Evolutionary conservation across 257 asterid species (phyloP).

Genomic region (Ballota nigra): DNA sequence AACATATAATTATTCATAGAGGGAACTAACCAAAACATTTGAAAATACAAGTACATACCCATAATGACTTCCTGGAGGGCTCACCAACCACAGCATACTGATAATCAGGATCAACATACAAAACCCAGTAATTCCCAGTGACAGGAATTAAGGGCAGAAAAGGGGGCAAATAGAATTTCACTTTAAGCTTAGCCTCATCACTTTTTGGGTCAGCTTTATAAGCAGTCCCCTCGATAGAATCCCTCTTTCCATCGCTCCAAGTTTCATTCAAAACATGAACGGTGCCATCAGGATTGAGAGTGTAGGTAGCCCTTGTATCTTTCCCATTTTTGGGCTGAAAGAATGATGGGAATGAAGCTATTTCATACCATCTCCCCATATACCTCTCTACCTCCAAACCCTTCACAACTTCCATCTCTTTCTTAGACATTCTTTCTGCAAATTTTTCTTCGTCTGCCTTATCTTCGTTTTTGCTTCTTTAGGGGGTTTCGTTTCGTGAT

Average conservation of each 20-base stretch:
- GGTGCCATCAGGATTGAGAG: slow-evolving; percentile 62
- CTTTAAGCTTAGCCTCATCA: slow-evolving; percentile 71
- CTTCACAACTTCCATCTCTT: slow-evolving; percentile 65
- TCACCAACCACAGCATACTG: slow-evolving; percentile 68
- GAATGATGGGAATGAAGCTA: slow-evolving; percentile 74
- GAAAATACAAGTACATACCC: slow-evolving; percentile 50
- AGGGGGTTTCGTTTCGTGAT: not conserved
- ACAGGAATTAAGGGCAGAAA: slow-evolving; percentile 61
- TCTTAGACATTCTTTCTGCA: slow-evolving; percentile 36
- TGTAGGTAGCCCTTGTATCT: slow-evolving; percentile 82
- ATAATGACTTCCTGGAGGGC: slow-evolving; percentile 59
- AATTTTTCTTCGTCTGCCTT: not conserved
- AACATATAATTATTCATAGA: too few relatives aligned
- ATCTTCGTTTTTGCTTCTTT: not conserved
- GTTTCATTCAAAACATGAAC: slow-evolving; percentile 78
- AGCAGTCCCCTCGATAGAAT: slow-evolving; percentile 64
- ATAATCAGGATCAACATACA: slow-evolving; percentile 47
- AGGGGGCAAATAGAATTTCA: slow-evolving; percentile 58
- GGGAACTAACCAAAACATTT: too few relatives aligned
- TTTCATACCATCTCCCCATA: slow-evolving; percentile 96
- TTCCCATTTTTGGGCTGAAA: slow-evolving; percentile 67
- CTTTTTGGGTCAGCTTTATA: slow-evolving; percentile 64
- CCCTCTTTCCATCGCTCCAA: slow-evolving; percentile 72
- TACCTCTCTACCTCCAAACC: slow-evolving; percentile 55
- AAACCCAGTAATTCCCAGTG: slow-evolving; percentile 61